Evolutionary conservation across 2,329 filamentous ascomycete genomes (phyloP).

Genomic region (Fonsecaea erecta): DNA sequence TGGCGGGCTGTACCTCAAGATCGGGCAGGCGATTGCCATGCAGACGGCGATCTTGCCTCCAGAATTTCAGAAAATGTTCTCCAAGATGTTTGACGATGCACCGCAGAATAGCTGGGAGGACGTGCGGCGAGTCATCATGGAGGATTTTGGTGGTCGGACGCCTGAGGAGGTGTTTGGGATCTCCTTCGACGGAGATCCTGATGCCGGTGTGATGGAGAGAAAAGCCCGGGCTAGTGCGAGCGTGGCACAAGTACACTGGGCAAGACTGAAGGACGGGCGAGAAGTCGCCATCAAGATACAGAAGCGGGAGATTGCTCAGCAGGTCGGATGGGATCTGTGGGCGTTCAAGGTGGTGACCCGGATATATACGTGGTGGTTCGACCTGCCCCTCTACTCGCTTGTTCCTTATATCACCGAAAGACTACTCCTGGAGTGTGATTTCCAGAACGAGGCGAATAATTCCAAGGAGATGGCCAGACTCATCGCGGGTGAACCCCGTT

Average conservation of each 20-base stretch:
- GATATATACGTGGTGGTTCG: constrained; percentile 85
- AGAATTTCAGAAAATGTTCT: constrained; percentile 95
- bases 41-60: constrained; percentile 91
- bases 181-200: constrained; percentile 71
- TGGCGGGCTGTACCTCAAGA: constrained; percentile 94
- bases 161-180: constrained; percentile 92
- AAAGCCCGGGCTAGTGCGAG: constrained; percentile 78
- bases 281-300: constrained; percentile 97
- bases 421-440: constrained; percentile 92
- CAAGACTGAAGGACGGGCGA: constrained; percentile 78
- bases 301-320: constrained; percentile 88
- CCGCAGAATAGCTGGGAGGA: constrained; percentile 89
- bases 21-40: constrained; percentile 98
- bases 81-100: constrained; percentile 96
- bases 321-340: constrained; percentile 95
- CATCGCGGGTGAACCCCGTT: constrained; percentile 73
- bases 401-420: constrained; percentile 93
- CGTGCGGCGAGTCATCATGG: constrained; percentile 79
- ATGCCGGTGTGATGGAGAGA: constrained; percentile 70
- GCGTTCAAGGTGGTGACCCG: constrained; percentile 85
- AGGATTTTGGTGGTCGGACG: constrained; percentile 84
- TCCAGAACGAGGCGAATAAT: constrained; percentile 88
- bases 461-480: constrained; percentile 80
- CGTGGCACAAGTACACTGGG: constrained; percentile 97
- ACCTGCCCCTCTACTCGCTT: constrained; percentile 87